A percentile compares a stretch with the other conserved stretches of the same genome.
Evolutionary conservation across 352 stramenopile genomes (phyloP).

Genomic region (Blastocystis sp.): DNA sequence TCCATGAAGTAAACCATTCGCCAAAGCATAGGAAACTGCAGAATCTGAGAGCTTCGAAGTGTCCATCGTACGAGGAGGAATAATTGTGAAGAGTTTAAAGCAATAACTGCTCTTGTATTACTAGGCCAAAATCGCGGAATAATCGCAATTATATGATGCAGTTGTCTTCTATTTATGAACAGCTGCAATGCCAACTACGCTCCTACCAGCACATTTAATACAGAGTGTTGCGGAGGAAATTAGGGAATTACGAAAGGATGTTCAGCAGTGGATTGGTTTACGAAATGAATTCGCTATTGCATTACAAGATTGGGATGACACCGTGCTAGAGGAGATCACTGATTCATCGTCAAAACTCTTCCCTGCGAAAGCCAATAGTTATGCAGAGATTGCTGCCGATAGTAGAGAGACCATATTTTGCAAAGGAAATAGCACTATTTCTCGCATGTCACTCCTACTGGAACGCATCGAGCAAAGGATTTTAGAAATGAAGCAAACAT

Average conservation of each 20-base stretch:
- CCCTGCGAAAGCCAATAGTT: background rate
- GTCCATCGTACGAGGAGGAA: background rate
- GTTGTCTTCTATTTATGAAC: background rate
- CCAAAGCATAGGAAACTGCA: conserved; percentile 35
- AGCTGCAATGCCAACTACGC: too few relatives aligned
- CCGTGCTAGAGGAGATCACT: too few relatives aligned
- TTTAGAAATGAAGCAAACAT: background rate
- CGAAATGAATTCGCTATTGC: background rate
- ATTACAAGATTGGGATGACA: background rate
- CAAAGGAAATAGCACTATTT: background rate
- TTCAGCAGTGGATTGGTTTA: background rate
- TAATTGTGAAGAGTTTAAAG: too few relatives aligned
- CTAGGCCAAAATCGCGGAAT: background rate
- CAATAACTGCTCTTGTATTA: too few relatives aligned
- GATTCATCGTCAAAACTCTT: background rate
- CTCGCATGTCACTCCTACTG: background rate
- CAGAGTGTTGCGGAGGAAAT: background rate
- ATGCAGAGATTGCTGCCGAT: background rate
- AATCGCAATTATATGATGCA: background rate
- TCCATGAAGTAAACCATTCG: conserved; percentile 56
- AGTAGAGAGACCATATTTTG: background rate
- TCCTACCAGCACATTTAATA: background rate
- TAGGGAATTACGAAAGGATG: background rate
- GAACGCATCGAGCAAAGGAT: background rate
- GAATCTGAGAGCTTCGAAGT: background rate